Conservation (phyloP, 163 green algal genomes). For the Volvox carteri region DNA sequence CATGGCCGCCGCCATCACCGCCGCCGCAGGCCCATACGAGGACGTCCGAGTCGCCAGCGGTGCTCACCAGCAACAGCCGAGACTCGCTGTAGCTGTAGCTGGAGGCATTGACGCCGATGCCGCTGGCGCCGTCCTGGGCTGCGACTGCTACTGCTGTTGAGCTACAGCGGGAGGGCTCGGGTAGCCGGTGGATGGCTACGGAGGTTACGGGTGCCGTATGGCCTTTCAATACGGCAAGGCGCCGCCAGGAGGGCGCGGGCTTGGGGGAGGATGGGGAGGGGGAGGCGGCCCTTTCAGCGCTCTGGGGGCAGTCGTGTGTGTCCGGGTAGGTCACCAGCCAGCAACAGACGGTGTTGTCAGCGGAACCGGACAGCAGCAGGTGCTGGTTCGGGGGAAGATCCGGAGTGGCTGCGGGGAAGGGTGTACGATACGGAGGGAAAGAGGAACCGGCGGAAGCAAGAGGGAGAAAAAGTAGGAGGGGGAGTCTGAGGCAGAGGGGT, state of each 20-base stretch:
- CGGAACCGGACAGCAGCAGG: conserved; percentile 71
- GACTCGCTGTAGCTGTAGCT: not conserved
- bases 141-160: conserved; percentile 61
- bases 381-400: conserved; percentile 15
- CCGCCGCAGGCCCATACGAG: conserved; percentile 73
- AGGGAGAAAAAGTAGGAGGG: too few relatives aligned
- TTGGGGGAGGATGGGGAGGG: not conserved
- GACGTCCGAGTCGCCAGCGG: conserved; percentile 72
- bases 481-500: too few relatives aligned
- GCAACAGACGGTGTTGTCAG: conserved; percentile 70
- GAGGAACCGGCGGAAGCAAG: too few relatives aligned
- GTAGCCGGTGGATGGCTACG: conserved; percentile 62
- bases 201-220: conserved; percentile 70
- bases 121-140: not conserved
- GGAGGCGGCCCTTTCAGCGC: not conserved
- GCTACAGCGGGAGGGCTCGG: too few relatives aligned
- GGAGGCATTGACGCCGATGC: too few relatives aligned
- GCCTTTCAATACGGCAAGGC: conserved; percentile 52
- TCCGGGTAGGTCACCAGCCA: conserved; percentile 65
- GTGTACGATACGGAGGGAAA: too few relatives aligned
- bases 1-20: not conserved
- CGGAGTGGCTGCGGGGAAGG: conserved; percentile 19
- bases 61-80: conserved; percentile 69
- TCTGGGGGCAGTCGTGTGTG: not conserved
- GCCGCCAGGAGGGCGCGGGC: not conserved